These are phyloP conservation scores for Xerocomus minutiporus DNA, from an alignment of 1,284 basidiomycete species.

Conservation along the genomic window DNA sequence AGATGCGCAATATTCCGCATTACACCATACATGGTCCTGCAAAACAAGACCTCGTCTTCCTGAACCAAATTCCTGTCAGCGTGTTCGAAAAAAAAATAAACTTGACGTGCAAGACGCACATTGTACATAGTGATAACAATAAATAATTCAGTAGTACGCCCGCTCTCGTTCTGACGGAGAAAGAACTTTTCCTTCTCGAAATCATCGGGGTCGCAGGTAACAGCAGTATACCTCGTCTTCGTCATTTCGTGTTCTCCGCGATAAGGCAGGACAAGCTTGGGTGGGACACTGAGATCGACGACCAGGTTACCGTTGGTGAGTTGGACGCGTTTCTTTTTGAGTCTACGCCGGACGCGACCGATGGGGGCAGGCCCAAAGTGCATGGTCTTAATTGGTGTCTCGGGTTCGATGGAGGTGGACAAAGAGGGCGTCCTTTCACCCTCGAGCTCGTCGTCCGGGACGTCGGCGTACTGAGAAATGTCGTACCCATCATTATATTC, in stretches of 20 bases:
- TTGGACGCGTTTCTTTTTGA: conserved; percentile 70
- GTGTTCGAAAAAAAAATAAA: conserved; percentile 76
- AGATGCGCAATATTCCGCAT: conserved; percentile 91
- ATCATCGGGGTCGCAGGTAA: conserved; percentile 92
- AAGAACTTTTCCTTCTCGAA: conserved; percentile 82
- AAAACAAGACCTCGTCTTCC: conserved; percentile 95
- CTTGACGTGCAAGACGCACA: conserved; percentile 45
- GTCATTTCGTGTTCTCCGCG: conserved; percentile 81
- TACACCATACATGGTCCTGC: conserved; percentile 91
- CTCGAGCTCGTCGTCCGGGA: conserved; percentile 23
- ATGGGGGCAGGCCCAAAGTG: conserved; percentile 86
- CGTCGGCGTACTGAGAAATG: conserved; percentile 34
- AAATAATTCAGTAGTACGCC: conserved; percentile 86
- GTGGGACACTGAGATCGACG: conserved; percentile 79
- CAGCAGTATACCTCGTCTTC: conserved; percentile 80
- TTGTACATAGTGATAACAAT: conserved; percentile 97
- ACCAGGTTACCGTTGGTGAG: conserved; percentile 85
- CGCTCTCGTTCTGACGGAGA: conserved; percentile 78
- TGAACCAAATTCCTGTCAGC: conserved; percentile 42
- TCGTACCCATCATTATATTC: conserved; percentile 25
- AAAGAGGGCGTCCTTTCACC: conserved; percentile 39
- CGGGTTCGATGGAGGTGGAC: conserved; percentile 38
- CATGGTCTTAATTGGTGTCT: conserved; percentile 55
- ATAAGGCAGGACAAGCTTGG: conserved; percentile 78
- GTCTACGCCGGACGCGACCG: conserved; percentile 70